phyloP scores from a whole-genome alignment of 2,329 filamentous ascomycete species.

The Byssoonygena ceratinophila region DNA sequence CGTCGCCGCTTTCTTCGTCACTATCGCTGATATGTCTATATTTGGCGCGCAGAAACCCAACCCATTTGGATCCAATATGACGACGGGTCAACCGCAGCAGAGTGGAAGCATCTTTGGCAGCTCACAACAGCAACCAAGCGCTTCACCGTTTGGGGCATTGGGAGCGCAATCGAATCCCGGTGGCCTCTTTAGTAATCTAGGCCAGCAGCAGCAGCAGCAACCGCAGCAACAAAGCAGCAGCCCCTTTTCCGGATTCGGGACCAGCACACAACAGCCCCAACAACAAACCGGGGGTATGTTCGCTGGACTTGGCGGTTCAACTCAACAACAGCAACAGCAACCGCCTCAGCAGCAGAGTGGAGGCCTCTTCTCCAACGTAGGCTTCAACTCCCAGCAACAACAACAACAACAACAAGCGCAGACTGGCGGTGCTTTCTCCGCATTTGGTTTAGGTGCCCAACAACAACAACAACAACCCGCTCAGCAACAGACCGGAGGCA shows the following conservation, averaged over 20 bases:
- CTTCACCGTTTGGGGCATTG: constrained; percentile 10
- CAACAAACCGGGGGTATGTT: constrained; percentile 20
- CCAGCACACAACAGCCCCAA: constrained; percentile 16
- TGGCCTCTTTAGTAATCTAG: constrained; percentile 18
- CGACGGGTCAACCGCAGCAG: constrained; percentile 15
- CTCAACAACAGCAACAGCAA: constrained; percentile 21
- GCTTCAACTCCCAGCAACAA: constrained; percentile 18
- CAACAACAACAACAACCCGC: too few relatives aligned
- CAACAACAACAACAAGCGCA: too few relatives aligned
- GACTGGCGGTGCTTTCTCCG: constrained; percentile 30
- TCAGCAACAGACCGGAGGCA: constrained; percentile 28
- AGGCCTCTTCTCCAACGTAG: constrained; percentile 34
- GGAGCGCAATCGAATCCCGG: constrained; percentile 12
- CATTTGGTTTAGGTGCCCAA: constrained; percentile 24
- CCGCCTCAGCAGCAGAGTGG: constrained; percentile 29
- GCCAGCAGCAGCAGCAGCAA: constrained; percentile 18
- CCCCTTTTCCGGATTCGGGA: constrained; percentile 8
- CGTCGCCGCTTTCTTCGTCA: too few relatives aligned
- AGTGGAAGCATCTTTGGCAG: constrained; percentile 18
- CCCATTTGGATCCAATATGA: constrained; percentile 13
- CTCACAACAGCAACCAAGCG: constrained; percentile 17
- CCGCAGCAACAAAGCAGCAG: constrained; percentile 30
- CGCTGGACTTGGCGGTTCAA: constrained; percentile 15
- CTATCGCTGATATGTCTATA: constrained; percentile 17
- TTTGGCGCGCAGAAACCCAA: constrained; percentile 14